A percentile compares a stretch with the other conserved stretches of the same genome.
These are phyloP conservation scores for Talaromyces verruculosus DNA, from an alignment of 2,329 filamentous ascomycete species.

Conservation along the genomic window DNA sequence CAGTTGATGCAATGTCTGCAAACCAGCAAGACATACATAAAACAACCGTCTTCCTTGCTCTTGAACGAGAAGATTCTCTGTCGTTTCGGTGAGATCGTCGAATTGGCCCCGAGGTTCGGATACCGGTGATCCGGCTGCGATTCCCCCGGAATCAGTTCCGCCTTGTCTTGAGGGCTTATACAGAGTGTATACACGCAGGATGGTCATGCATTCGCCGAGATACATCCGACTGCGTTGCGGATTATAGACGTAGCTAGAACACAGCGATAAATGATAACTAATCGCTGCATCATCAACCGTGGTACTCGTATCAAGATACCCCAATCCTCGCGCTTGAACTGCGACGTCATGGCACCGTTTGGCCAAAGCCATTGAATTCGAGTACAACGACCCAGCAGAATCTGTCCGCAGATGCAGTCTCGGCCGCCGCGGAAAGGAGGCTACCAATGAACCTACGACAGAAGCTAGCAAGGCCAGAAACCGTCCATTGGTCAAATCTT, in stretches of 20 bases:
- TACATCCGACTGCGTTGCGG: slow-evolving; percentile 43
- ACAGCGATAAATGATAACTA: slow-evolving; percentile 47
- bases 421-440: slow-evolving; percentile 48
- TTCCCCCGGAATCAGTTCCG: slow-evolving; percentile 18
- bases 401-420: slow-evolving; percentile 42
- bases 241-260: slow-evolving; percentile 43
- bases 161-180: slow-evolving; percentile 29
- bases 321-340: slow-evolving; percentile 45
- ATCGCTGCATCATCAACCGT: slow-evolving; percentile 48
- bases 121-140: slow-evolving; percentile 25
- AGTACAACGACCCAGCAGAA: slow-evolving; percentile 39
- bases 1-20: slow-evolving; percentile 75
- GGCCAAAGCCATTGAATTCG: slow-evolving; percentile 46
- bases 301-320: slow-evolving; percentile 44
- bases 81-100: slow-evolving; percentile 26
- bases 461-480: slow-evolving; percentile 48
- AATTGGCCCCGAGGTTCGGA: slow-evolving; percentile 21
- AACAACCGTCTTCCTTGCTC: slow-evolving; percentile 64
- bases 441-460: slow-evolving; percentile 48
- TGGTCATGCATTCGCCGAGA: slow-evolving; percentile 45
- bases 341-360: slow-evolving; percentile 46
- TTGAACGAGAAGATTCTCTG: slow-evolving; percentile 41
- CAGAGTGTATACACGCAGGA: slow-evolving; percentile 43
- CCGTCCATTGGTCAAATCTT: slow-evolving; percentile 43
- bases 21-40: slow-evolving; percentile 76